Conservation (phyloP, 1,284 basidiomycete species). For the Ceratobasidium sp. region DNA sequence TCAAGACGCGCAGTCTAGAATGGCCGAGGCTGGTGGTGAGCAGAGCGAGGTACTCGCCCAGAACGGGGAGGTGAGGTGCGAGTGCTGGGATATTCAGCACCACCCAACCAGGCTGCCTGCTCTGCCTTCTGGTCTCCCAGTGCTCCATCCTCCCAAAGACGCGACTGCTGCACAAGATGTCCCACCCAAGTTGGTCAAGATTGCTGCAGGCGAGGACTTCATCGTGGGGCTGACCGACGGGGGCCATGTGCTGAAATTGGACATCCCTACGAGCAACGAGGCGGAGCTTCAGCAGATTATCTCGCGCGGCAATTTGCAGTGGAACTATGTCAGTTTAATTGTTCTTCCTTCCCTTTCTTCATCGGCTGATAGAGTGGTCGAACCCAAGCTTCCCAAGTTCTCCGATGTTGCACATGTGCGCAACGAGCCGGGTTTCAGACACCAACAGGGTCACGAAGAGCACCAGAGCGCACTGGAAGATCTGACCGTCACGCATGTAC, state of each 20-base stretch:
- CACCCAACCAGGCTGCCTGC: conserved; percentile 64
- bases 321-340: conserved; percentile 71
- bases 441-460: conserved; percentile 45
- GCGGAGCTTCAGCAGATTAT: conserved; percentile 47
- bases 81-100: conserved; percentile 64
- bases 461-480: conserved; percentile 56
- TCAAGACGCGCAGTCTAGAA: conserved; percentile 55
- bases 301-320: conserved; percentile 52
- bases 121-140: conserved; percentile 54
- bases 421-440: conserved; percentile 58
- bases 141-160: conserved; percentile 31
- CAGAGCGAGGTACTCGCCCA: conserved; percentile 48
- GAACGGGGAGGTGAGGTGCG: conserved; percentile 64
- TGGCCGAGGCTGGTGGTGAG: neutral
- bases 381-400: conserved; percentile 70
- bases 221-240: conserved; percentile 80
- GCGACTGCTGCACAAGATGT: conserved; percentile 44
- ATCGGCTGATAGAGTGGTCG: conserved; percentile 14
- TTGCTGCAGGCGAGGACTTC: conserved; percentile 74
- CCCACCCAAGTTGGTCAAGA: conserved; percentile 69
- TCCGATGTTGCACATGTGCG: conserved; percentile 66
- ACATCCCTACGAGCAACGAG: conserved; percentile 54
- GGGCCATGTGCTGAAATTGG: conserved; percentile 76
- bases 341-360: conserved; percentile 17
- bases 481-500: conserved; percentile 76